Conservation (phyloP, 2,329 filamentous ascomycete genomes). For the Colletotrichum neosansevieriae region DNA sequence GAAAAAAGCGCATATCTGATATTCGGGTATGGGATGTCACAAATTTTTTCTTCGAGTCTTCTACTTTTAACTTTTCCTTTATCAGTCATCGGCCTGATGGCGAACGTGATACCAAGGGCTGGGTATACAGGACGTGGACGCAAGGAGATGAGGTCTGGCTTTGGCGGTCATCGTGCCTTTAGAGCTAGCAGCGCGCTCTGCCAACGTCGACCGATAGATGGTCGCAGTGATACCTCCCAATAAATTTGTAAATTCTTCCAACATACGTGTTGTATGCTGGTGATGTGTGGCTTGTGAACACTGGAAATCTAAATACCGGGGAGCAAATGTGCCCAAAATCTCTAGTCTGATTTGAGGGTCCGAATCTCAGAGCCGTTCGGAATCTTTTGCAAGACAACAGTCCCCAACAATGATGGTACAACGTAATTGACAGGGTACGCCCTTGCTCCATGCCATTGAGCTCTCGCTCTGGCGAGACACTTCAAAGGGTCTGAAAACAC, state of each 20-base stretch:
- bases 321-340: no score
- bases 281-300: not conserved
- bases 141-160: conserved; percentile 4
- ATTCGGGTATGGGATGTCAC: not conserved
- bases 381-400: no score
- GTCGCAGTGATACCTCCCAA: conserved; percentile 33
- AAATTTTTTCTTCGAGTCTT: not conserved
- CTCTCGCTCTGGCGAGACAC: no score
- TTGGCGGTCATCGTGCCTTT: conserved; percentile 5
- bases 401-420: no score
- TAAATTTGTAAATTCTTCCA: conserved; percentile 11
- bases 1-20: not conserved
- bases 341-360: no score
- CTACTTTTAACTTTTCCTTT: conserved; percentile 3
- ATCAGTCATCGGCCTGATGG: conserved; percentile 20
- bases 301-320: no score
- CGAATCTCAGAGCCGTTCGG: no score
- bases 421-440: no score
- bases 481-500: no score
- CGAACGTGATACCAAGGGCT: conserved; percentile 22
- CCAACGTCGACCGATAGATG: conserved; percentile 13
- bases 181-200: not conserved
- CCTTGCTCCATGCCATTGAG: no score
- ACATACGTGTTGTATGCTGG: not conserved
- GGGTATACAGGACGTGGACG: conserved; percentile 19